Conservation (phyloP, 2,329 filamentous ascomycete genomes). For the Acrocalymma vagum region DNA sequence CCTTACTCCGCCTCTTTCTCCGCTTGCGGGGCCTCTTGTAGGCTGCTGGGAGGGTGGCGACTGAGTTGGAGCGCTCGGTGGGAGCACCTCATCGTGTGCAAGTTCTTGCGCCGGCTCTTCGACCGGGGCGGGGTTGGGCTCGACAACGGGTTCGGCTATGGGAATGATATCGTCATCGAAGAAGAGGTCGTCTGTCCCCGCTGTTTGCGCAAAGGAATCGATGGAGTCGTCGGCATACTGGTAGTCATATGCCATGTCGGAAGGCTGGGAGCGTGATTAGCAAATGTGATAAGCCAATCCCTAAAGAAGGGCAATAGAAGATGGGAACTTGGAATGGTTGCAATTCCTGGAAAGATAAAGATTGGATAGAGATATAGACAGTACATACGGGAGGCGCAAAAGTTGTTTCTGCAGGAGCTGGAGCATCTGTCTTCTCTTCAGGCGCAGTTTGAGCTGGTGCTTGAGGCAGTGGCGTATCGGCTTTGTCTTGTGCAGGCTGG, state of each 20-base stretch:
- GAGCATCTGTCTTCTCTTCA: constrained; percentile 13
- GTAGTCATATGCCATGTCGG: constrained; percentile 34
- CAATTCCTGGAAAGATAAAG: background rate
- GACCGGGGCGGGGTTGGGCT: constrained; percentile 33
- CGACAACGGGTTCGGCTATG: constrained; percentile 52
- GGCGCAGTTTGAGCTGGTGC: constrained; percentile 6
- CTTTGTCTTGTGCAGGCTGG: constrained; percentile 8
- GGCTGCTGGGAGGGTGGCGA: constrained; percentile 28
- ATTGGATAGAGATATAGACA: background rate
- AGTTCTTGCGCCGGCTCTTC: constrained; percentile 28
- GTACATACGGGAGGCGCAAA: constrained; percentile 18
- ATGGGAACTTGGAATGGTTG: too few relatives aligned
- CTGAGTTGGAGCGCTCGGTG: constrained; percentile 26
- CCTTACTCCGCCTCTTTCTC: constrained; percentile 36
- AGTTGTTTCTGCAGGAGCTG: constrained; percentile 15
- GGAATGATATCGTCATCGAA: constrained; percentile 62
- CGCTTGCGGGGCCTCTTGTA: constrained; percentile 36
- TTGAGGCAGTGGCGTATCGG: constrained; percentile 6
- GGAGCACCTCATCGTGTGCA: constrained; percentile 23
- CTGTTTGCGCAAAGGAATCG: constrained; percentile 59
- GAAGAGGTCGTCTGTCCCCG: constrained; percentile 60
- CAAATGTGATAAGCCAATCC: background rate
- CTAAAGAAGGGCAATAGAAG: too few relatives aligned
- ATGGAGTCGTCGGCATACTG: constrained; percentile 37
- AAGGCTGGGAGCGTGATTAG: constrained; percentile 18